Evolutionary conservation across 2,329 filamentous ascomycete genomes (phyloP).

Genomic region (Ophiostoma novo-ulmi): DNA sequence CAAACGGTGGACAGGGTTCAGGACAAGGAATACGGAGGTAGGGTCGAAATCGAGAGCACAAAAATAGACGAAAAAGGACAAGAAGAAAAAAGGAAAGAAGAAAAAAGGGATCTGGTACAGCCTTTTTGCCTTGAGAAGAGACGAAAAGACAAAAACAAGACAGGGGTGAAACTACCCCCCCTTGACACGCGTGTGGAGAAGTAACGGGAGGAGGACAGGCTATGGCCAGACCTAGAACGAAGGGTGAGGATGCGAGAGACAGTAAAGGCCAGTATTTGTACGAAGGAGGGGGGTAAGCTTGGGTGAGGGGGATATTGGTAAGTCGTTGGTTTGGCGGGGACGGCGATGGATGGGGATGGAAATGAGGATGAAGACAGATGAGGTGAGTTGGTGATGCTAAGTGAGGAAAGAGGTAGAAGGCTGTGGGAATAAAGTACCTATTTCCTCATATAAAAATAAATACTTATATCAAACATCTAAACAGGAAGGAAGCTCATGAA

Average conservation of each 20-base stretch:
- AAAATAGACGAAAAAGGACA: not conserved
- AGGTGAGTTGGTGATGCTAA: not conserved
- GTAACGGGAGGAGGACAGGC: slow-evolving; percentile 15
- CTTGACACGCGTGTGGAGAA: slow-evolving; percentile 18
- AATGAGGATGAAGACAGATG: not conserved
- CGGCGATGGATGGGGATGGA: not conserved
- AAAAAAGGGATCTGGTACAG: not conserved
- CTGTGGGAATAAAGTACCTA: not conserved
- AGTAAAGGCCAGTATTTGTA: not conserved
- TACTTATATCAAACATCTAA: not conserved
- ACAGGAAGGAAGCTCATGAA: not conserved
- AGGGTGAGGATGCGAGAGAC: not conserved
- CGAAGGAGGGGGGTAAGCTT: not conserved
- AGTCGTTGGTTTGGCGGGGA: not conserved
- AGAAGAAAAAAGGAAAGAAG: not conserved
- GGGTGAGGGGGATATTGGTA: not conserved
- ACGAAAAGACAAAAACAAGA: slow-evolving; percentile 7
- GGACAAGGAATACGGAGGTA: slow-evolving; percentile 5
- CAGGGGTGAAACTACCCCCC: slow-evolving; percentile 13
- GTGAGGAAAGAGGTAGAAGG: not conserved
- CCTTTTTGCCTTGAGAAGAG: not conserved
- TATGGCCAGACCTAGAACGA: slow-evolving; percentile 15
- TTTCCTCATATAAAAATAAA: not conserved
- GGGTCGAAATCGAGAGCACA: slow-evolving; percentile 13
- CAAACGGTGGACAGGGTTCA: not conserved